These are phyloP conservation scores for Fusarium pilosicola DNA, from an alignment of 2,329 filamentous ascomycete species.

Conservation along the genomic window DNA sequence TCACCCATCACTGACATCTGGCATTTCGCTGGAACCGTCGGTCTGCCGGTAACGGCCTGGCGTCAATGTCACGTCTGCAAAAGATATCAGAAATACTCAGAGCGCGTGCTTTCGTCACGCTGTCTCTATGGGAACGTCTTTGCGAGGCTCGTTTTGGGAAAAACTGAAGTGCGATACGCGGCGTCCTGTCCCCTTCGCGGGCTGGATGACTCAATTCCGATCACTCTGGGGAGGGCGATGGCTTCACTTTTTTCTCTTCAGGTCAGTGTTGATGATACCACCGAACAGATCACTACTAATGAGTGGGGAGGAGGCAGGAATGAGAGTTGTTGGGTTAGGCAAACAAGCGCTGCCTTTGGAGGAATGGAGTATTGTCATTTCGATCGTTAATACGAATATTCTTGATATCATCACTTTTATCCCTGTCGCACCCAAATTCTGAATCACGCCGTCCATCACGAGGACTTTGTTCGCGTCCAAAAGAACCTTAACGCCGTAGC, in stretches of 20 bases:
- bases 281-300: constrained; percentile 43
- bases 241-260: constrained; percentile 50
- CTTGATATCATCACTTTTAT: constrained; percentile 14
- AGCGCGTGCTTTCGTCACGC: constrained; percentile 43
- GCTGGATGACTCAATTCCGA: constrained; percentile 84
- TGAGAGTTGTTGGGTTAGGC: neutral
- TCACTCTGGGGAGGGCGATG: constrained; percentile 87
- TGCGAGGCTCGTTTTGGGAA: constrained; percentile 83
- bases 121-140: constrained; percentile 86
- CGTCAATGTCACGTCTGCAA: constrained; percentile 84
- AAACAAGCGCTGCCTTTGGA: neutral
- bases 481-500: constrained; percentile 26
- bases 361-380: constrained; percentile 37
- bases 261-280: constrained; percentile 39
- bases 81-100: constrained; percentile 93
- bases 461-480: constrained; percentile 4
- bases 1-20: constrained; percentile 56
- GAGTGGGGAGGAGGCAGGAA: neutral
- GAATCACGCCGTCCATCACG: constrained; percentile 2
- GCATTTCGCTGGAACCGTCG: constrained; percentile 41
- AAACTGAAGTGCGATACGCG: constrained; percentile 95
- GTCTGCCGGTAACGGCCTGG: constrained; percentile 88
- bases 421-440: neutral
- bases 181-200: constrained; percentile 60
- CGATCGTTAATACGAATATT: constrained; percentile 30